Evolutionary conservation across 1,284 basidiomycete species (phyloP).

Genomic region (Ceratobasidium sp.): DNA sequence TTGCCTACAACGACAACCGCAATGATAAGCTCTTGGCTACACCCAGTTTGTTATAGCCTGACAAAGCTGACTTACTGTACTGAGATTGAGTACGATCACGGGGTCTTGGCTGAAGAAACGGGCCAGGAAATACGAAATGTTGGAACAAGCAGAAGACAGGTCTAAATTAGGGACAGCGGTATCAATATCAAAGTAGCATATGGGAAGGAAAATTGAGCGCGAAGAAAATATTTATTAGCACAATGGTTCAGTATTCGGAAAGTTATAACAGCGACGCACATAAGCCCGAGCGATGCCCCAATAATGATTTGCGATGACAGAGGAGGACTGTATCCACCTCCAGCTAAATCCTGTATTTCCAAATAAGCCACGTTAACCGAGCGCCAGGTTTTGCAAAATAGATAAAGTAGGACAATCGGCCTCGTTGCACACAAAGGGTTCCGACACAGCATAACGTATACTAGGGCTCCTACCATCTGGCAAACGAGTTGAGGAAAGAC

Average conservation of each 20-base stretch:
- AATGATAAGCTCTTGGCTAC: not conserved
- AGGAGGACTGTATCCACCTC: constrained; percentile 33
- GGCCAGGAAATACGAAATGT: constrained; percentile 27
- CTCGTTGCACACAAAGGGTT: not conserved
- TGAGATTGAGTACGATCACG: constrained; percentile 19
- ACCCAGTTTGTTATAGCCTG: not conserved
- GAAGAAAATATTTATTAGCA: too few relatives aligned
- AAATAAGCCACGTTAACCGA: not conserved
- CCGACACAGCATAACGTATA: too few relatives aligned
- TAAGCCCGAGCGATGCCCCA: constrained; percentile 16
- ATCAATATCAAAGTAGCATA: not conserved
- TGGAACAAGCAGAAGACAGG: constrained; percentile 19
- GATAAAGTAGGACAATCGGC: too few relatives aligned
- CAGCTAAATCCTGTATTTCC: constrained; percentile 31
- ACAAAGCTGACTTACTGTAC: not conserved
- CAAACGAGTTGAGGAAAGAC: not conserved
- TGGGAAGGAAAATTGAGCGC: too few relatives aligned
- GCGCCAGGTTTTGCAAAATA: too few relatives aligned
- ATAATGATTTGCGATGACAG: constrained; percentile 36
- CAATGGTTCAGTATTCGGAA: too few relatives aligned
- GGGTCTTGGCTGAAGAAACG: constrained; percentile 17
- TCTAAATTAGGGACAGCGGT: not conserved
- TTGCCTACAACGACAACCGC: not conserved
- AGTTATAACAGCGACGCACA: not conserved
- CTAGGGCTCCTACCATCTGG: not conserved